These are phyloP conservation scores for Xylaria bambusicola DNA, from an alignment of 495 filamentous ascomycete genomes.

Conservation along the genomic window DNA sequence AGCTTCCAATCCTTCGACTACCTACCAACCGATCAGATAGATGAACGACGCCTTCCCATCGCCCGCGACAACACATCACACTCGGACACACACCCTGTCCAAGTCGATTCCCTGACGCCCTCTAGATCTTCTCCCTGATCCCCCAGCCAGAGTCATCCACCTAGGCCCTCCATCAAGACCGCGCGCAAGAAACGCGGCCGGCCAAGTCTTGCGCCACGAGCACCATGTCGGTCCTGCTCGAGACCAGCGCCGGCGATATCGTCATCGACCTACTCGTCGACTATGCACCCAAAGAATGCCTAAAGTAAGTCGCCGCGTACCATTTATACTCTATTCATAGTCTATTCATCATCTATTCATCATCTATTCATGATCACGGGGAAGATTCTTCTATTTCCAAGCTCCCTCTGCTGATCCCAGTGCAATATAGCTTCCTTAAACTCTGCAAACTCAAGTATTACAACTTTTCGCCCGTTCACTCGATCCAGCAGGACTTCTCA, in stretches of 20 bases:
- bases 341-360: conserved; percentile 10
- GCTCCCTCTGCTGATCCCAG: background rate
- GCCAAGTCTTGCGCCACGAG: background rate
- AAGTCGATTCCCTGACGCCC: no score
- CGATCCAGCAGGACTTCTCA: conserved; percentile 86
- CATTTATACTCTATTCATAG: conserved; percentile 1
- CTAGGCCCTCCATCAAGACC: no score
- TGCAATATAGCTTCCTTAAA: conserved; percentile 78
- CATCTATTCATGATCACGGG: no score
- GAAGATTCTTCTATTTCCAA: no score
- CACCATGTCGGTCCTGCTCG: conserved; percentile 73
- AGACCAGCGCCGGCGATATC: conserved; percentile 90
- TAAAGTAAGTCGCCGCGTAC: conserved; percentile 67
- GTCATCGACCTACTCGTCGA: conserved; percentile 89
- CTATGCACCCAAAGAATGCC: conserved; percentile 83
- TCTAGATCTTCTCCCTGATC: no score
- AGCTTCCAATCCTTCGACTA: no score
- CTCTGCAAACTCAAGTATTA: conserved; percentile 98
- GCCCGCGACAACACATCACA: no score
- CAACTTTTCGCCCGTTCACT: conserved; percentile 90
- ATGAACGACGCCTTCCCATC: no score
- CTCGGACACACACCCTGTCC: no score
- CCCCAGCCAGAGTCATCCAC: no score
- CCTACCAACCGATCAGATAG: no score
- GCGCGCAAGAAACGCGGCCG: no score